Percentiles rank a stretch among this genome's conserved stretches.
Evolutionary conservation across 1,139 yeast species (phyloP).

Genomic region (Candida tetrigidarum): DNA sequence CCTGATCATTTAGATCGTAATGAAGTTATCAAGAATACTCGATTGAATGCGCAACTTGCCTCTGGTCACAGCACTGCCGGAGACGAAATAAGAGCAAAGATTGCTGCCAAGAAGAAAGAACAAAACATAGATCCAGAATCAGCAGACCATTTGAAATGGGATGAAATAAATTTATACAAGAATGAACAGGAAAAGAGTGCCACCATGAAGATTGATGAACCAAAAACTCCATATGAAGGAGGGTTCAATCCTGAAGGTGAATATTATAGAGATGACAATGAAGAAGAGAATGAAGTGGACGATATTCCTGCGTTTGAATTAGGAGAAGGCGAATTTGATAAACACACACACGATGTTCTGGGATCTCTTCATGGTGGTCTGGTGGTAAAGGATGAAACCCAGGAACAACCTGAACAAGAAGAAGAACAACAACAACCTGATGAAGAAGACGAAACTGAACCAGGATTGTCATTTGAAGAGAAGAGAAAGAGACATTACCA

Average conservation of each 20-base stretch:
- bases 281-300: constrained; percentile 51
- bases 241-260: constrained; percentile 87
- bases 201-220: constrained; percentile 90
- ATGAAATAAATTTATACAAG: constrained; percentile 66
- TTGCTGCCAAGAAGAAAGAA: constrained; percentile 29
- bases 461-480: constrained; percentile 71
- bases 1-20: constrained; percentile 43
- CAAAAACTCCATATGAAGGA: constrained; percentile 96
- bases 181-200: constrained; percentile 73
- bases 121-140: constrained; percentile 10
- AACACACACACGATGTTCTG: constrained; percentile 16
- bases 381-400: constrained; percentile 27
- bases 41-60: constrained; percentile 42
- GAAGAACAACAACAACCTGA: constrained; percentile 47
- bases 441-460: constrained; percentile 42
- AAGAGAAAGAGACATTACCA: constrained; percentile 80
- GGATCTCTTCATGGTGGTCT: constrained; percentile 44
- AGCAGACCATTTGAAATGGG: constrained; percentile 61
- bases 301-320: constrained; percentile 44
- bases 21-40: constrained; percentile 49
- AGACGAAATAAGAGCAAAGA: constrained; percentile 42
- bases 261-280: constrained; percentile 77
- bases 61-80: constrained; percentile 35
- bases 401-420: constrained; percentile 30
- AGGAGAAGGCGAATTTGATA: constrained; percentile 49